These are phyloP conservation scores for Chlamydomonas eustigma DNA, from an alignment of 139 green algal genomes.

Conservation along the genomic window DNA sequence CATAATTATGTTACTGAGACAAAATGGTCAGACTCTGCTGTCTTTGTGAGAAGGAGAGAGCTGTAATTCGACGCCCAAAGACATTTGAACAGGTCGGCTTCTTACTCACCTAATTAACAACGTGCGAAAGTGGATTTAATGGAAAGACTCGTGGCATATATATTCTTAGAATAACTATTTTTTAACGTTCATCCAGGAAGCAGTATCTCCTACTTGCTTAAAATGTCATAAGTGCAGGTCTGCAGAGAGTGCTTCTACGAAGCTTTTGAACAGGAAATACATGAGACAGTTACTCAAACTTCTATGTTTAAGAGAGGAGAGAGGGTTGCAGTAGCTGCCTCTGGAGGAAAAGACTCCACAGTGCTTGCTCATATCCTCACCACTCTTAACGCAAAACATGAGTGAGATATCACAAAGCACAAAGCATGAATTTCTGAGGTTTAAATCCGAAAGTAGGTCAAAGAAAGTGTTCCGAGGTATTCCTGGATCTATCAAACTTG, in stretches of 20 bases:
- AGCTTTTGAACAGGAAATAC: constrained; percentile 87
- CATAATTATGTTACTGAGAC: no score
- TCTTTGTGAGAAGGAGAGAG: constrained; percentile 36
- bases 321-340: constrained; percentile 85
- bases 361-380: constrained; percentile 94
- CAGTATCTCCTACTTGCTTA: not conserved
- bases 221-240: constrained; percentile 41
- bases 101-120: not conserved
- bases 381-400: constrained; percentile 81
- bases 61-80: constrained; percentile 66
- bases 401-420: constrained; percentile 39
- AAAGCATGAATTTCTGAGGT: no score
- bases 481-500: no score
- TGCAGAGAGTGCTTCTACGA: constrained; percentile 90
- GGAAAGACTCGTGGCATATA: not conserved
- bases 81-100: constrained; percentile 55
- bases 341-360: constrained; percentile 93
- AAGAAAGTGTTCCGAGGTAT: no score
- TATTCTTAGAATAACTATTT: not conserved
- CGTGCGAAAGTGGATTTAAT: not conserved
- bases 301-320: constrained; percentile 83
- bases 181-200: not conserved
- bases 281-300: constrained; percentile 78
- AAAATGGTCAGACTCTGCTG: constrained; percentile 28
- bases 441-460: no score